Conservation (phyloP, 768 basidiomycete species). For the Neoboletus magnificus region DNA sequence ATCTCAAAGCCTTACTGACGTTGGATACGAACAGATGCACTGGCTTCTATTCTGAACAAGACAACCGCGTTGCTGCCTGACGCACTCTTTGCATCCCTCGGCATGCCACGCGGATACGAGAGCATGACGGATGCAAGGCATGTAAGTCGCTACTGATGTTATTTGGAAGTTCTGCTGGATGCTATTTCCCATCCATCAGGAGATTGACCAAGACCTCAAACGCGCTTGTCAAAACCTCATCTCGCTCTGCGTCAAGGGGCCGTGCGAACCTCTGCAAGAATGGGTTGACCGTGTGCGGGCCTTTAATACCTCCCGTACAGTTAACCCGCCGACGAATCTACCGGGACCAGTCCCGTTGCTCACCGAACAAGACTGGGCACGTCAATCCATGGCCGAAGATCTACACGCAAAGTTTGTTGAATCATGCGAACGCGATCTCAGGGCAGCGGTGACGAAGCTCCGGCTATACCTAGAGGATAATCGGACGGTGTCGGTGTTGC, state of each 20-base stretch:
- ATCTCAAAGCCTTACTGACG: background rate
- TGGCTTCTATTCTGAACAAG: conserved; percentile 31
- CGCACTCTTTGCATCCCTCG: conserved; percentile 66
- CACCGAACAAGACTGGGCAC: conserved; percentile 46
- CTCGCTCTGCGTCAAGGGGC: conserved; percentile 49
- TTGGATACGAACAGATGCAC: conserved; percentile 20
- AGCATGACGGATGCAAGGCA: conserved; percentile 69
- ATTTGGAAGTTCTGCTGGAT: background rate
- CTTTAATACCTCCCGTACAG: conserved; percentile 27
- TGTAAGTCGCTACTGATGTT: conserved; percentile 39
- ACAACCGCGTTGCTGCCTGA: conserved; percentile 53
- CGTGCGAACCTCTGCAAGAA: conserved; percentile 56
- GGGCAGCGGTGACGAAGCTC: conserved; percentile 54
- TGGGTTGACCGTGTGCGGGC: conserved; percentile 58
- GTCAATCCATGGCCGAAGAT: conserved; percentile 45
- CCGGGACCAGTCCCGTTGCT: conserved; percentile 22
- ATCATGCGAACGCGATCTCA: conserved; percentile 54
- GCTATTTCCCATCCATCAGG: conserved; percentile 41
- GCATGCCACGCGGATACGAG: conserved; percentile 59
- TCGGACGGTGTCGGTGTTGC: conserved; percentile 71
- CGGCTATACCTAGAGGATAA: conserved; percentile 79
- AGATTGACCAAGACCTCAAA: conserved; percentile 84
- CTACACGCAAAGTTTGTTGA: conserved; percentile 54
- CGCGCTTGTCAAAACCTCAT: conserved; percentile 85
- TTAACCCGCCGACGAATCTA: conserved; percentile 15